Conservation (phyloP, 768 basidiomycete genomes). For the Exsudoporus frostii region DNA sequence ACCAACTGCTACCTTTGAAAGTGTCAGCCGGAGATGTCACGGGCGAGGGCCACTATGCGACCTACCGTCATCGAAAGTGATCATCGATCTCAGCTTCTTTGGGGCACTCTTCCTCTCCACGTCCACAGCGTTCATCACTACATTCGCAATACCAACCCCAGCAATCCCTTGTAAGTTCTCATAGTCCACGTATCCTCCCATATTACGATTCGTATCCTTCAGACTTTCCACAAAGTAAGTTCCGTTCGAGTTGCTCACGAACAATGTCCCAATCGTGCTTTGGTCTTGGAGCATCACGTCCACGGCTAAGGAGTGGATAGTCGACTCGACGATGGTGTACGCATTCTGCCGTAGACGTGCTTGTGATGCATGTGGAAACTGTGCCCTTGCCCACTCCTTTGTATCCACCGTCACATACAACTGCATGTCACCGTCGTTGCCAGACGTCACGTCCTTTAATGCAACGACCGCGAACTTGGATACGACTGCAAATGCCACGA, state of each 20-base stretch:
- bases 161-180: conserved; percentile 85
- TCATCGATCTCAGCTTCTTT: conserved; percentile 74
- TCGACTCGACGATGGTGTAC: conserved; percentile 94
- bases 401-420: conserved; percentile 87
- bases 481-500: conserved; percentile 91
- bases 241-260: conserved; percentile 94
- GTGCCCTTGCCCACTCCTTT: conserved; percentile 79
- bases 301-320: conserved; percentile 88
- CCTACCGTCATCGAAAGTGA: conserved; percentile 88
- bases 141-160: conserved; percentile 88
- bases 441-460: conserved; percentile 61
- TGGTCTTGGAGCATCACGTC: conserved; percentile 81
- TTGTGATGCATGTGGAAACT: conserved; percentile 87
- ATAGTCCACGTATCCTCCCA: conserved; percentile 87
- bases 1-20: conserved; percentile 68
- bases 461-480: conserved; percentile 92
- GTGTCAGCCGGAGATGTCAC: not conserved
- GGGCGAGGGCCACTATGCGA: not conserved
- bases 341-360: conserved; percentile 83
- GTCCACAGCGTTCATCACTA: conserved; percentile 79
- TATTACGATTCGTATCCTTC: conserved; percentile 89
- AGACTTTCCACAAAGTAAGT: conserved; percentile 92
- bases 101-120: conserved; percentile 65
- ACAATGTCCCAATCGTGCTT: conserved; percentile 78
- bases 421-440: conserved; percentile 66